phyloP scores from a whole-genome alignment of 75 land plant species.

The Adiantum capillusveneris region DNA sequence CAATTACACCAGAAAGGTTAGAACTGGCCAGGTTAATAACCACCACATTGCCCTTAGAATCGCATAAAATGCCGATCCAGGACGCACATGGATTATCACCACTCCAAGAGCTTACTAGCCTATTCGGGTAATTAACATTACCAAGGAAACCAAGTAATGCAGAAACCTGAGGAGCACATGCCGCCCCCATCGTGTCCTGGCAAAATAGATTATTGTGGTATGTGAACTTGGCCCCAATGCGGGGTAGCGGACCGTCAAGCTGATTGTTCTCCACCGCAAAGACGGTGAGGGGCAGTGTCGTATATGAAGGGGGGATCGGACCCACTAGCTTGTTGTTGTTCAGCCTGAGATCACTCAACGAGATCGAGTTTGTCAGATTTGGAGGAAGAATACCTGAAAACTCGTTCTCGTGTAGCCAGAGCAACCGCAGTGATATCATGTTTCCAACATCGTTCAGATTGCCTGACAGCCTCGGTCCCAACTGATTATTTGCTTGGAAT shows the following conservation, averaged over 20 bases:
- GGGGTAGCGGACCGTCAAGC: constrained; percentile 60
- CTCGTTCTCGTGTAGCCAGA: constrained; percentile 63
- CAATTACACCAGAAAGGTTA: constrained; percentile 43
- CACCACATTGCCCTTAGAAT: constrained; percentile 16
- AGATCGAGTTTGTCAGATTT: constrained; percentile 30
- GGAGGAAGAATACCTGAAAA: constrained; percentile 68
- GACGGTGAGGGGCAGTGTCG: constrained; percentile 18
- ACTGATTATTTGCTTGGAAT: constrained; percentile 65
- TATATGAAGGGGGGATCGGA: constrained; percentile 39
- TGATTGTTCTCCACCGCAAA: constrained; percentile 42
- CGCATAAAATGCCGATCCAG: constrained; percentile 60
- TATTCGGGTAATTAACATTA: constrained; percentile 46
- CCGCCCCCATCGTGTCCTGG: constrained; percentile 15
- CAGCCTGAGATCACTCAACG: constrained; percentile 47
- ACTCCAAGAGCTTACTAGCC: constrained; percentile 46
- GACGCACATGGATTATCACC: constrained; percentile 71
- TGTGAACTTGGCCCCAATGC: constrained; percentile 9
- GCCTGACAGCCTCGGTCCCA: constrained; percentile 38
- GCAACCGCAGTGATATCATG: constrained; percentile 35
- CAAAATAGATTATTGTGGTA: constrained; percentile 43
- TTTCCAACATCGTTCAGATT: constrained; percentile 36
- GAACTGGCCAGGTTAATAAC: constrained; percentile 36
- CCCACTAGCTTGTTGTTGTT: constrained; percentile 65
- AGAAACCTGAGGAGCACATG: constrained; percentile 46
- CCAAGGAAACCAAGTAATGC: constrained; percentile 47